Base-by-base conservation (phyloP, 2,329 filamentous ascomycete species). In the Orbilia brochopaga region DNA sequence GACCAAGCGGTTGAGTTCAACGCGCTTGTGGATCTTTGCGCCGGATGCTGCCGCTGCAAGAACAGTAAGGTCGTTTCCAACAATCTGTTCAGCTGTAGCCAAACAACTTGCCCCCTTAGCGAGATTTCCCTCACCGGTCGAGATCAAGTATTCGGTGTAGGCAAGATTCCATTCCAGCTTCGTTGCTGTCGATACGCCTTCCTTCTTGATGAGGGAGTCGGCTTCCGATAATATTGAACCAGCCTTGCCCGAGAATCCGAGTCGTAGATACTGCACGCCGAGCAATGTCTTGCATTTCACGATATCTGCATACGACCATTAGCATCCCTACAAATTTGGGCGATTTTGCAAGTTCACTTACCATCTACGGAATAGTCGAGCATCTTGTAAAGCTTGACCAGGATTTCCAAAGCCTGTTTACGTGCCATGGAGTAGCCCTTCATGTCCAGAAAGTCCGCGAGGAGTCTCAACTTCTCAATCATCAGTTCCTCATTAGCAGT, bases 61-160 rank as follows among this genome's bases (percentile, higher is more conserved):
- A n/a, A 75, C 75, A 30, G 73, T 75, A 30, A 78, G 77, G 24
- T 75, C 75, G 37, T 76, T 76, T 56, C 81, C 79, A 52, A 80
- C 69, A 78, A 77, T 75, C 5, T 70, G 58, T n/a, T 70, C 58
- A 15, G 66, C 55, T 32, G 54, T 59, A 24, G 21, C 42, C 8
- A 70, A 46, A 17, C 48, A 70, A 27, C 80, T 79, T 76, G 77
- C 82, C 78, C 85, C 88, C 79, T 89, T 87, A 8, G 87, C 83
- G 15, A 85, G 80, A 55, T 87, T 86, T 8, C 88, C 89, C 21
- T 70, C 66, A 2, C 66, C 66, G 11, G 88, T 84, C 1, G 85
- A 85, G 17, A 92, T 81, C 27, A 88, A 82, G 78, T 92, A 91
- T 78, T 96, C 90, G 0, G 90, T 87, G 72, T 88, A 87, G 0